These are phyloP conservation scores for Suhomyces atakaporum DNA, from an alignment of 1,139 yeast species.

Conservation along the genomic window DNA sequence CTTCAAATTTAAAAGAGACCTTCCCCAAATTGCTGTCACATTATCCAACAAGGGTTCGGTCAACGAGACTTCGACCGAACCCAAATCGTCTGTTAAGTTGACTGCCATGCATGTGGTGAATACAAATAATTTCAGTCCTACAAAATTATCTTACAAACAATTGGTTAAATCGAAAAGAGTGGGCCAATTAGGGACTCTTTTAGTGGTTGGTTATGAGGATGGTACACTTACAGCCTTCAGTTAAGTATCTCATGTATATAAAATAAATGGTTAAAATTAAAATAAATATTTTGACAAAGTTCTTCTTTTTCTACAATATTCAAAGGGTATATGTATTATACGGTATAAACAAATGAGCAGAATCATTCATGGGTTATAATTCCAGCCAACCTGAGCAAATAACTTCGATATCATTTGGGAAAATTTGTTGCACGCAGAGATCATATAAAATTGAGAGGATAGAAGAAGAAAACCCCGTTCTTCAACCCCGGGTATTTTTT, in stretches of 20 bases:
- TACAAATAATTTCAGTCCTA: not conserved
- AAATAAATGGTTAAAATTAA: too few species aligned
- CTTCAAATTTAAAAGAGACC: slow-evolving; percentile 10
- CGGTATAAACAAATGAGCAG: slow-evolving; percentile 4
- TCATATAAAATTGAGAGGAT: not conserved
- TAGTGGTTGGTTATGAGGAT: slow-evolving; percentile 39
- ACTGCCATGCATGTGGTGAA: slow-evolving; percentile 13
- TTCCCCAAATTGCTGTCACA: slow-evolving; percentile 14
- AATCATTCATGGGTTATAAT: not conserved
- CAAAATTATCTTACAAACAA: slow-evolving; percentile 18
- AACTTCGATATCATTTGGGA: slow-evolving; percentile 1
- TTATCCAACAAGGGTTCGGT: slow-evolving; percentile 10
- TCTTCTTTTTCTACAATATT: not conserved
- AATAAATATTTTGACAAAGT: too few species aligned
- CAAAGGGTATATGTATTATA: slow-evolving; percentile 6
- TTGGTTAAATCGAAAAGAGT: slow-evolving; percentile 15
- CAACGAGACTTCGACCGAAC: slow-evolving; percentile 8
- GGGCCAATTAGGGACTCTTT: slow-evolving; percentile 18
- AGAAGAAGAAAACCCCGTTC: not conserved
- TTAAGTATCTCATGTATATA: too few species aligned
- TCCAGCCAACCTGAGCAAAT: not conserved
- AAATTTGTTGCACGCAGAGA: slow-evolving; percentile 4
- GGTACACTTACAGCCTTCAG: slow-evolving; percentile 26
- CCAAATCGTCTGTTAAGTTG: slow-evolving; percentile 12
- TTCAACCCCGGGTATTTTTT: slow-evolving; percentile 5